Base-by-base conservation (phyloP, 2,329 filamentous ascomycete species). In the Elsinoe australis region DNA sequence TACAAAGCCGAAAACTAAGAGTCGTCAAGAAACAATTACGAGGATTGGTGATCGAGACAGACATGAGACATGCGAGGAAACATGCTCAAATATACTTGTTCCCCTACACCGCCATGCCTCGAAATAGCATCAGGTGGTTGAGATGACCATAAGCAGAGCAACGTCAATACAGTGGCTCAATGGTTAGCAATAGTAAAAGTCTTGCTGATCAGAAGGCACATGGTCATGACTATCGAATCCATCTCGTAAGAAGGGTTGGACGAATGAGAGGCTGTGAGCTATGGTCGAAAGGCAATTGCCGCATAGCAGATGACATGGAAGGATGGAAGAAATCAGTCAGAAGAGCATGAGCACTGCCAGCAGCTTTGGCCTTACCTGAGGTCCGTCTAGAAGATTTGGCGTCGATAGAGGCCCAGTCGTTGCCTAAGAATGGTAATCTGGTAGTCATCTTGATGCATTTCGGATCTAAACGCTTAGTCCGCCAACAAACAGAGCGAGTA, bases 161-260 rank as follows among this genome's bases (percentile, higher is more conserved):
- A 31, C 7, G 14, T 24, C 21, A 44, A 19, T 26, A 32, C 10
- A 17, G 39, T 44, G 24, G 39, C 26, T 44, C 26, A 31, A 24
- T 19, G 7, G 17, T 19, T 15, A 44, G 24, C 28, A 29, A 44
- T 46, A 50, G 26, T 48, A 39, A 34, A 48, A 47, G 26, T 35
- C 38, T 34, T 52, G 52, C 18, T 51, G 49, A n/a, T 45, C 46
- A 21, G 50, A 34, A 31, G 52, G 45, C 19, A 47, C 32, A n/a
- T n/a, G 47, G 50, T 50, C 39, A 32, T 24, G 15, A 44, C 39
- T 44, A 32, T 44, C 39, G 39, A 32, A 44, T 44, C 24, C 39
- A n/a, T 44, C 14, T 44, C 39, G 39, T 44, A 22, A 44, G 39
- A 32, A 31, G 14, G 39, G 24, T 29, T 29, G 24, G 26, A 32